Evolutionary conservation across 2,329 filamentous ascomycete genomes (phyloP).

Genomic region (Xylaria digitata): DNA sequence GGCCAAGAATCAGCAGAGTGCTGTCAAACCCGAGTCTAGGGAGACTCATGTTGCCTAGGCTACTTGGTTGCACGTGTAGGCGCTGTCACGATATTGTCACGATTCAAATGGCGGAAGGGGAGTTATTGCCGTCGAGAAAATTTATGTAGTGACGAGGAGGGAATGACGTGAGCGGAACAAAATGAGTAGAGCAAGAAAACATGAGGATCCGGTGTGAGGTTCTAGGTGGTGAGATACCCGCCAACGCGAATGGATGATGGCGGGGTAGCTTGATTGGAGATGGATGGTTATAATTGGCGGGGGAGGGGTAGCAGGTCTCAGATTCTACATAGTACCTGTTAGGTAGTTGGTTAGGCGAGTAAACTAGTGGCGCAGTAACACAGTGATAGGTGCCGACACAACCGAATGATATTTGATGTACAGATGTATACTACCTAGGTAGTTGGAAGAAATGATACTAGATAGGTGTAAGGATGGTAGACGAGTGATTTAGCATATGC

Average conservation of each 20-base stretch:
- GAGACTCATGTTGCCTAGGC: constrained; percentile 57
- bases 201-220: neutral
- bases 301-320: constrained; percentile 16
- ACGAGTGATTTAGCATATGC: no score
- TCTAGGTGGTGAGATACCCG: constrained; percentile 12
- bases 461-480: no score
- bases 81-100: neutral
- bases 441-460: no score
- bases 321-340: neutral
- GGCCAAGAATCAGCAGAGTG: constrained; percentile 63
- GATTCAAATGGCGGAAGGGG: neutral
- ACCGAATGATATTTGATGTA: constrained; percentile 10
- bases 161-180: constrained; percentile 23
- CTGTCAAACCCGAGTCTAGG: constrained; percentile 60
- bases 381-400: constrained; percentile 22
- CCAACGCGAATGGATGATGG: constrained; percentile 7
- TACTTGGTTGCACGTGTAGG: constrained; percentile 1
- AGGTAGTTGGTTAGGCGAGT: no score
- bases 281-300: constrained; percentile 22
- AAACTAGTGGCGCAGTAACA: no score
- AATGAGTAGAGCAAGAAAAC: neutral
- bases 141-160: neutral
- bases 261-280: constrained; percentile 29
- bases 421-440: no score
- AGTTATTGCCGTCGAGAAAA: neutral